Evolutionary conservation across 768 basidiomycete species (phyloP), one percentile per base, ranked within the genome.

Genomic region (Suillus clintonianus): DNA sequence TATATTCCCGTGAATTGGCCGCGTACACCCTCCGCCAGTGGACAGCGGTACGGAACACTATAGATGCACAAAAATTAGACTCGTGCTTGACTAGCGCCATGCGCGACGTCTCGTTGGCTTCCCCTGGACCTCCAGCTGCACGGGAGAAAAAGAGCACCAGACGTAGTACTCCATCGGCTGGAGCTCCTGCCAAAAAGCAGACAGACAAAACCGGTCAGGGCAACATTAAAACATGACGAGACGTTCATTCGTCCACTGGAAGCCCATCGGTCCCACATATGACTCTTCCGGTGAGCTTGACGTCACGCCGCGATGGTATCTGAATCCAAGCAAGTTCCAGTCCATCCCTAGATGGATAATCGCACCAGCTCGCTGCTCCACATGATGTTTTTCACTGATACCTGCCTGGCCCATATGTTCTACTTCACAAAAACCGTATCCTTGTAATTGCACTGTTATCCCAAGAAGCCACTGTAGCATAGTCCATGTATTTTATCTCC

Each of bases 11-110:
- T 41, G 68, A 68, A 15, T 36, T 70, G 43, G 68, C 68, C 13
- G 66, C 68, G 24, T 67, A 70, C 62, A 70, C 69, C 27, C 59
- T 64, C 34, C 69, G 66, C 8, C 61, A 69, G 14, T 69, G 69
- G 69, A 65, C 64, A 4, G 68, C 67, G 39, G 53, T 62, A 19
- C 64, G 62, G 22, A 65, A 55, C 14, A 58, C 59, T 13, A 30
- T 57, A 17, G 69, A 70, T 59, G 60, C 61, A 17, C 62, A 67
- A 61, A 54, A 14, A 7, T 19, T 15, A 22, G 63, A 62, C 19
- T 47, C 45, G 3, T 56, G 19, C 15, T 41, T 62, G 41, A 34
- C 61, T 15, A 60, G 5, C 13, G 57, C 61, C 27, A 41, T 60
- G 58, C 30, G 34, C 11, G 3, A 36, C 17, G 11, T 62, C n/a